These are phyloP conservation scores for Scedosporium minutisporum DNA, from an alignment of 2,329 filamentous ascomycete species.

Conservation along the genomic window DNA sequence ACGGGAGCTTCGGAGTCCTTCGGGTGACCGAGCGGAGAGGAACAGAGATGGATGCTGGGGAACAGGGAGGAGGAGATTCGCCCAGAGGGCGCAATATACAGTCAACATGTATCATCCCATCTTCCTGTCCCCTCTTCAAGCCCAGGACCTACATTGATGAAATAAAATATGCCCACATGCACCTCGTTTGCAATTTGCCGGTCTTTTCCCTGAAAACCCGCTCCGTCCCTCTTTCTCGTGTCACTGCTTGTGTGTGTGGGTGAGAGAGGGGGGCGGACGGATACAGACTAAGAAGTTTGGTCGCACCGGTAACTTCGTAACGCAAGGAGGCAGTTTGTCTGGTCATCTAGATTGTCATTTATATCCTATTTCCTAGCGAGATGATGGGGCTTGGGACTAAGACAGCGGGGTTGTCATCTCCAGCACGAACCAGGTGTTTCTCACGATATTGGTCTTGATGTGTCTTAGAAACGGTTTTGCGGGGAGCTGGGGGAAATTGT, in stretches of 20 bases:
- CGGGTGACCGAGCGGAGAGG: background rate
- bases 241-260: background rate
- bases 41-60: background rate
- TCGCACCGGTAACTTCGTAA: too few relatives aligned
- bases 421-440: background rate
- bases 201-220: background rate
- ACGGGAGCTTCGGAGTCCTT: background rate
- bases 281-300: too few relatives aligned
- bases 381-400: background rate
- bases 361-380: background rate
- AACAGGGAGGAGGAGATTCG: background rate
- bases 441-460: background rate
- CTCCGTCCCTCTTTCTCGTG: background rate
- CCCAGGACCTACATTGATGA: background rate
- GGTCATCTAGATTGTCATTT: background rate
- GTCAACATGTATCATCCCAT: background rate
- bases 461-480: too few relatives aligned
- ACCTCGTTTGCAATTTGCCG: background rate
- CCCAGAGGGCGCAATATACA: background rate
- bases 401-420: background rate
- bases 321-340: background rate
- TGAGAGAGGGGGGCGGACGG: background rate
- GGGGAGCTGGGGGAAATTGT: too few relatives aligned
- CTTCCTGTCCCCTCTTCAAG: background rate
- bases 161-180: background rate